Conservation (phyloP, 495 filamentous ascomycete species). For the Aspergillus bertholletiae region DNA sequence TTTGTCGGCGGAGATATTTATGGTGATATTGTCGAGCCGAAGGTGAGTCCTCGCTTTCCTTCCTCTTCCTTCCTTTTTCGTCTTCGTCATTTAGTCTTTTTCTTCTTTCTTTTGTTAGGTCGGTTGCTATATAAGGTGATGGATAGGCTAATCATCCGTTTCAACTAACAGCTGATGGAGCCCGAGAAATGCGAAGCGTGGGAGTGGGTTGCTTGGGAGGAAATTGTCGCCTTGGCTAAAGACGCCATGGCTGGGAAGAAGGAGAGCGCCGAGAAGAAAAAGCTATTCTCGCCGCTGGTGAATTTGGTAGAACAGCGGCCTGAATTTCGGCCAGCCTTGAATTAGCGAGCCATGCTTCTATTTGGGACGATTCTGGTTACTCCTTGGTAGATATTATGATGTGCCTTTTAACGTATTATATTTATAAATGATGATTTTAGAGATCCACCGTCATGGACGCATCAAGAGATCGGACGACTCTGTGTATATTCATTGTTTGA, state of each 20-base stretch:
- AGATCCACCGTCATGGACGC: no score
- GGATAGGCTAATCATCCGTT: no score
- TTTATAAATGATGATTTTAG: no score
- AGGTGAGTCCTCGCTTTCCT: slow-evolving; percentile 35
- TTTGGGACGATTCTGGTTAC: no score
- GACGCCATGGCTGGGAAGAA: slow-evolving; percentile 13
- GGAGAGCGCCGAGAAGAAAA: slow-evolving; percentile 18
- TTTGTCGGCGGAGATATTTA: slow-evolving; percentile 48
- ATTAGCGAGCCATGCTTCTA: no score
- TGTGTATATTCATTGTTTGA: no score
- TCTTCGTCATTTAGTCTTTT: slow-evolving; percentile 9
- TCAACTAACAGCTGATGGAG: slow-evolving; percentile 50
- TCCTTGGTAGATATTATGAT: no score
- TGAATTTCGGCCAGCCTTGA: not conserved
- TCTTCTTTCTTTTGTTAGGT: no score
- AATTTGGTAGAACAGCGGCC: slow-evolving; percentile 51
- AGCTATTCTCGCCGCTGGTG: slow-evolving; percentile 53
- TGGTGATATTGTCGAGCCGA: slow-evolving; percentile 40
- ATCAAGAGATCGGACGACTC: no score
- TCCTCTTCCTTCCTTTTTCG: no score
- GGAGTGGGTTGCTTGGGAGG: slow-evolving; percentile 56
- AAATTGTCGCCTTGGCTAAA: slow-evolving; percentile 7
- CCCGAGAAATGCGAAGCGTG: slow-evolving; percentile 64
- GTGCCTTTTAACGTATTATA: no score
- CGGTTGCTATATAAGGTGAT: no score